Conservation (phyloP, 2,329 filamentous ascomycete species). For the Scytalidium lignicola region DNA sequence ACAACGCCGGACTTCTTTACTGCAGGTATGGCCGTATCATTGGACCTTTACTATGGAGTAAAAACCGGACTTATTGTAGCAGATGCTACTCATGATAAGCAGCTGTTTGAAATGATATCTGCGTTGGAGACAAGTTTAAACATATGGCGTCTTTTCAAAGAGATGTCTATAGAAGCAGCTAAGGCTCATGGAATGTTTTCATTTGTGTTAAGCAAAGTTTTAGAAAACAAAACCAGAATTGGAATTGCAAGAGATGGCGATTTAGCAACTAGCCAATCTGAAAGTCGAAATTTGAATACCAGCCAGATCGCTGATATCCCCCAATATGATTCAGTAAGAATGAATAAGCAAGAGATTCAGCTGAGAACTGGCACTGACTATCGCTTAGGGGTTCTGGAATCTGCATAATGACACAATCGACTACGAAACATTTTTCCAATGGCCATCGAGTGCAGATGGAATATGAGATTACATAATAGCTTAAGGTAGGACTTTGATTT, state of each 20-base stretch:
- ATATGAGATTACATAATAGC: neutral
- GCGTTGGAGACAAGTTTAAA: constrained; percentile 6
- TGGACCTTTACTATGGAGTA: constrained; percentile 8
- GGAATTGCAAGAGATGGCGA: neutral
- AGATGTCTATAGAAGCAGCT: constrained; percentile 9
- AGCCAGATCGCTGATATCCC: neutral
- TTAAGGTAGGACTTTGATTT: too few species aligned
- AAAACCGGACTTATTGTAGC: neutral
- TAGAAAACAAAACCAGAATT: neutral
- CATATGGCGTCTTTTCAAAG: constrained; percentile 6
- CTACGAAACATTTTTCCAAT: neutral
- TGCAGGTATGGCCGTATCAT: constrained; percentile 8
- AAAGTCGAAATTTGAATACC: neutral
- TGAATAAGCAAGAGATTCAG: too few species aligned
- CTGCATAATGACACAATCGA: neutral
- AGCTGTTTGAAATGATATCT: constrained; percentile 5
- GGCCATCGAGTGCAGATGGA: neutral
- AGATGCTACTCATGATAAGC: constrained; percentile 1
- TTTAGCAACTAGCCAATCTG: neutral
- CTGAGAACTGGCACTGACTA: neutral
- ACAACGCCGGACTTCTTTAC: constrained; percentile 9
- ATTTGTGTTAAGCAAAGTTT: constrained; percentile 6
- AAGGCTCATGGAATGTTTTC: constrained; percentile 12
- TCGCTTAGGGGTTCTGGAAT: neutral
- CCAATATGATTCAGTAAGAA: neutral